Percentiles rank a stretch among this genome's conserved stretches.
These are phyloP conservation scores for Chaetomiaceae sp. DNA, from an alignment of 2,329 filamentous ascomycete genomes.

Conservation along the genomic window DNA sequence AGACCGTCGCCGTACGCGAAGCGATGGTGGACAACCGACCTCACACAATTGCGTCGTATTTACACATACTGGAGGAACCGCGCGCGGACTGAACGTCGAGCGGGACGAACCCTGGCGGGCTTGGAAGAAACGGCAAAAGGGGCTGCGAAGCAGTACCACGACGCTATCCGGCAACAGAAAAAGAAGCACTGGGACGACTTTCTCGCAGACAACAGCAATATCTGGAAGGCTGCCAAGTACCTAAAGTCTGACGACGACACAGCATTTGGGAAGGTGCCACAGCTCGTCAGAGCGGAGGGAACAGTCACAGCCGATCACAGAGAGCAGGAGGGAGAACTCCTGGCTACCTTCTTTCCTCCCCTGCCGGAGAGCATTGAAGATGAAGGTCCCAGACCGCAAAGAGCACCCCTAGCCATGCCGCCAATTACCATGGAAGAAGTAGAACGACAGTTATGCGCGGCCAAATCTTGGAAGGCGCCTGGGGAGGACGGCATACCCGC, in stretches of 20 bases:
- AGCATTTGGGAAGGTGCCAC: no score
- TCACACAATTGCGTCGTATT: background rate
- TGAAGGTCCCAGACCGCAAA: background rate
- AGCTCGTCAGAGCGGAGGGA: background rate
- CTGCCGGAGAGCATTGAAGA: constrained; percentile 1
- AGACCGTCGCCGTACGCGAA: no score
- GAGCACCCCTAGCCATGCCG: background rate
- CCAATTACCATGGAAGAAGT: constrained; percentile 2
- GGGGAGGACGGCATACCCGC: constrained; percentile 2
- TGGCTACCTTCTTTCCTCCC: constrained; percentile 5
- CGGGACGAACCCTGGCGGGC: background rate
- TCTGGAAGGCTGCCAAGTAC: constrained; percentile 5
- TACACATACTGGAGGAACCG: background rate
- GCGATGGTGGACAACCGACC: background rate
- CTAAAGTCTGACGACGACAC: background rate
- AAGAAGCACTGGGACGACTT: constrained; percentile 7
- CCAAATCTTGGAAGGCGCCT: constrained; percentile 3
- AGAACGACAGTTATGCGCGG: background rate
- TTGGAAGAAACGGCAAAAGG: background rate
- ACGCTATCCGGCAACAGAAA: background rate
- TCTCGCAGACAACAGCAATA: background rate
- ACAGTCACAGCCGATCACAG: background rate
- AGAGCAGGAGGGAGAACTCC: constrained; percentile 1
- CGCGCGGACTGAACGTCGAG: background rate
- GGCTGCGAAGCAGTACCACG: background rate